These are phyloP conservation scores for Fusarium armeniacum DNA, from an alignment of 2,329 filamentous ascomycete genomes.

Conservation along the genomic window DNA sequence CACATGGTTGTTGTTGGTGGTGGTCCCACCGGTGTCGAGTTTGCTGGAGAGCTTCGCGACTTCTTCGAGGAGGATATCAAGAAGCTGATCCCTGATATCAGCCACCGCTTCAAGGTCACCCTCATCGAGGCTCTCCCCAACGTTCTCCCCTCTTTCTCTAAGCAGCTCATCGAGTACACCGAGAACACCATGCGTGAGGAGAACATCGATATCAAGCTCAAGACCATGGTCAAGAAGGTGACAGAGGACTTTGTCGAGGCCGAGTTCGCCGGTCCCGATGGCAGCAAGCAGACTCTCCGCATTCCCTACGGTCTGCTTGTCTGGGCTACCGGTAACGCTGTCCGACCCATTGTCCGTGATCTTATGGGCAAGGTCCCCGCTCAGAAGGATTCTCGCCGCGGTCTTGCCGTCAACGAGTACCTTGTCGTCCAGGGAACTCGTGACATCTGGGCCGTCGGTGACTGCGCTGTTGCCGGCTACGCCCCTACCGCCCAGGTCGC, in stretches of 20 bases:
- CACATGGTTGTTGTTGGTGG: slow-evolving; percentile 98
- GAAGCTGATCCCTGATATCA: slow-evolving; percentile 97
- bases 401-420: slow-evolving; percentile 97
- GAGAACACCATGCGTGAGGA: slow-evolving; percentile 99
- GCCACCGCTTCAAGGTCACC: slow-evolving; percentile 95
- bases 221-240: slow-evolving; percentile 99
- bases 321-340: slow-evolving; percentile 97
- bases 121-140: slow-evolving; percentile 97
- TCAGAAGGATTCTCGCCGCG: slow-evolving; percentile 94
- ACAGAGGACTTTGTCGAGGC: slow-evolving; percentile 94
- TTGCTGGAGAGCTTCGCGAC: slow-evolving; percentile 97
- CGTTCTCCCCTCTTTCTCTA: slow-evolving; percentile 97
- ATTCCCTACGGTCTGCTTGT: slow-evolving; percentile 97
- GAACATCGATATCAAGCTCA: slow-evolving; percentile 96
- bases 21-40: slow-evolving; percentile 97
- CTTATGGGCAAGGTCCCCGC: slow-evolving; percentile 93
- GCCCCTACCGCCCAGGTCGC: slow-evolving; percentile 98
- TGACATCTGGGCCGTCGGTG: slow-evolving; percentile 97
- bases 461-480: slow-evolving; percentile 97
- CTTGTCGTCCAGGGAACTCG: slow-evolving; percentile 97
- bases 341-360: slow-evolving; percentile 90
- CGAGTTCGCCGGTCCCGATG: slow-evolving; percentile 83
- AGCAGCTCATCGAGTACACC: slow-evolving; percentile 99
- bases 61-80: slow-evolving; percentile 99
- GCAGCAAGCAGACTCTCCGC: slow-evolving; percentile 82